Evolutionary conservation across 495 filamentous ascomycete genomes (phyloP), one percentile per base, ranked within the genome.

Genomic region (Darksidea phi): DNA sequence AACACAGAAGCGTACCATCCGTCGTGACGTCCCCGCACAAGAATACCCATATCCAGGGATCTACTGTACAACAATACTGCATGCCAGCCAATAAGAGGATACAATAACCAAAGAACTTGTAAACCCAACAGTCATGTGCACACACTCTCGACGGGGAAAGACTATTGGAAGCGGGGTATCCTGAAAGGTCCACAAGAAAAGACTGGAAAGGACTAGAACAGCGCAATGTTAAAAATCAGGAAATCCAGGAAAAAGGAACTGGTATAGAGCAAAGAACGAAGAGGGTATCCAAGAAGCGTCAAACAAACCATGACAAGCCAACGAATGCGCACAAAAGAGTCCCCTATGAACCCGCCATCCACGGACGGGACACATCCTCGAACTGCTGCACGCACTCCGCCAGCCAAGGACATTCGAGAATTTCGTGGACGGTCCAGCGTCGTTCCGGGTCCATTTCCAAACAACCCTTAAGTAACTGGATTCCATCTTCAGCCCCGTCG

Each of bases 381-480:
- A 54, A 64, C 12, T 26, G 25, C n/a, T 59, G 46, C 23, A 43
- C 36, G 58, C 65, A 71, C n/a, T 67, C 75, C 28, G 67, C 70
- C 28, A 89, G 73, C 86, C 86, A 89, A 20, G 72, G 58, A 56
- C 81, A 82, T 48, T 72, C 74, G 18, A 88, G 70, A n/a, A 72
- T 63, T 12, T 75, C 69, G n/a, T 56, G 61, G 34, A 78, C 64
- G 20, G 57, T 67, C 72, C 68, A 70, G 25, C 76, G 57, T 47
- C 49, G 43, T 12, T 71, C 64, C n/a, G 69, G 54, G 49, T 77
- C 67, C 62, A 70, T 59, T 24, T 74, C 69, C 48, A 78, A 54
- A 65, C 76, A 78, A 1, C 74, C 74, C 21, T 54, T 60, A 5
- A 78, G 59, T 37, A 78, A 49, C n/a, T 72, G 70, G 13, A 72